Percentiles rank a stretch among this genome's conserved stretches.
Conservation (phyloP, 129 eudicot species). For the Pseudognaphalium luteoalbum region DNA sequence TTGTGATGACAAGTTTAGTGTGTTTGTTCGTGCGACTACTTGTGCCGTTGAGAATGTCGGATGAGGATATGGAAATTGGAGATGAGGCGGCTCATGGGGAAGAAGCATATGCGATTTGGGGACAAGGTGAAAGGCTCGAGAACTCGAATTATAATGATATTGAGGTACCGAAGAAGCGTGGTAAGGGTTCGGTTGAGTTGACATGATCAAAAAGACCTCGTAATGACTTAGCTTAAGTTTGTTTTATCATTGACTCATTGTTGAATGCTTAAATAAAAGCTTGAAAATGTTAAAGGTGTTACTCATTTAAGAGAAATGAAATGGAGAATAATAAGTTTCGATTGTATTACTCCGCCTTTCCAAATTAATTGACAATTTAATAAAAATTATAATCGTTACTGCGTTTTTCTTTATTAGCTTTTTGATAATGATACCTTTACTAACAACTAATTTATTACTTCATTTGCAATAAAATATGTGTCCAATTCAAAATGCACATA, state of each 20-base stretch:
- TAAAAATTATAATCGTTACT: too few relatives aligned
- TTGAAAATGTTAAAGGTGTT: constrained; percentile 6
- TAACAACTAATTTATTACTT: too few relatives aligned
- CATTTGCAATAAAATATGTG: too few relatives aligned
- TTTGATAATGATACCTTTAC: too few relatives aligned
- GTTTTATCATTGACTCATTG: background rate
- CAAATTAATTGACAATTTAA: too few relatives aligned
- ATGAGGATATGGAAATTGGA: constrained; percentile 69
- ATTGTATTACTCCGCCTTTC: too few relatives aligned
- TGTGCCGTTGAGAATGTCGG: constrained; percentile 62
- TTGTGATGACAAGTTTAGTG: constrained; percentile 53
- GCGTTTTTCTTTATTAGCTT: too few relatives aligned
- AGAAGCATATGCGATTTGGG: constrained; percentile 78
- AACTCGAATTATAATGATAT: constrained; percentile 40
- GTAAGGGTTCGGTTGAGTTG: constrained; percentile 45
- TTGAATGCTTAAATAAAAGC: constrained; percentile 18
- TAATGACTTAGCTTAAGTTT: background rate
- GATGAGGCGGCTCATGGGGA: constrained; percentile 76
- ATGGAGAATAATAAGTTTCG: background rate
- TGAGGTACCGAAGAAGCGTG: constrained; percentile 28
- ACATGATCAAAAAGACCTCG: constrained; percentile 1
- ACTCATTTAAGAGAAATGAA: constrained; percentile 11
- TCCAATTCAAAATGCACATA: too few relatives aligned
- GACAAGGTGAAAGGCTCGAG: constrained; percentile 64
- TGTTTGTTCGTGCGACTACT: constrained; percentile 47